Evolutionary conservation across 306 rosid species (phyloP).

Genomic region (peach (Prunus persica)): DNA sequence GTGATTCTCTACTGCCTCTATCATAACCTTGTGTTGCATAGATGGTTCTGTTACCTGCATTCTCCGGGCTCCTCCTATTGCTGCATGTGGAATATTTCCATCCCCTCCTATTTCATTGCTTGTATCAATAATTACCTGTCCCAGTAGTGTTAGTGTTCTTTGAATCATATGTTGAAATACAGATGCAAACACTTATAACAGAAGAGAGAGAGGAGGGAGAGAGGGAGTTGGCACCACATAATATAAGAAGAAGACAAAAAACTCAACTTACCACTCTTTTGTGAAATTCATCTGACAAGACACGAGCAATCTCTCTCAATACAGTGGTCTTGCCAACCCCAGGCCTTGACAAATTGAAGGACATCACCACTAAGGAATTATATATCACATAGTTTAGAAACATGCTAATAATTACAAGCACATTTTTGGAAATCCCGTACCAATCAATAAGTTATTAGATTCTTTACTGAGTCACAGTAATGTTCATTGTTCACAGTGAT

Average conservation of each 20-base stretch:
- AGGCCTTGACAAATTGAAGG: slow-evolving; percentile 46
- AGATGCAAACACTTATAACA: background rate
- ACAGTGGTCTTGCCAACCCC: slow-evolving; percentile 80
- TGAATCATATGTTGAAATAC: slow-evolving; percentile 8
- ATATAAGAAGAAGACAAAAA: slow-evolving; percentile 23
- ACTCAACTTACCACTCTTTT: slow-evolving; percentile 58
- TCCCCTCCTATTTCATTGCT: slow-evolving; percentile 77
- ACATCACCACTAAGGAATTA: slow-evolving; percentile 4
- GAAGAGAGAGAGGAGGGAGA: background rate
- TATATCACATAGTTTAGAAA: background rate
- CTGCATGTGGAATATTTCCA: slow-evolving; percentile 71
- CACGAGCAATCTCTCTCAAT: slow-evolving; percentile 66
- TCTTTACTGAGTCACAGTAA: background rate
- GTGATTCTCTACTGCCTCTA: slow-evolving; percentile 79
- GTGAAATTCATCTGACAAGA: slow-evolving; percentile 57
- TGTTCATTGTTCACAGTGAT: background rate
- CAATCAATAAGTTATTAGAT: background rate
- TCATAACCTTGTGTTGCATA: slow-evolving; percentile 66
- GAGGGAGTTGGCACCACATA: background rate
- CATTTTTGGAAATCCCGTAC: background rate
- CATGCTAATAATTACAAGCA: background rate
- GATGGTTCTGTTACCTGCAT: slow-evolving; percentile 68
- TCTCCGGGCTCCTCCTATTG: slow-evolving; percentile 68
- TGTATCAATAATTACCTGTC: slow-evolving; percentile 63
- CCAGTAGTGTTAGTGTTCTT: slow-evolving; percentile 25